Percentiles rank a stretch among this genome's conserved stretches.
Conservation (phyloP, 129 eudicot genomes). For the sunflower (Helianthus annuus) region DNA sequence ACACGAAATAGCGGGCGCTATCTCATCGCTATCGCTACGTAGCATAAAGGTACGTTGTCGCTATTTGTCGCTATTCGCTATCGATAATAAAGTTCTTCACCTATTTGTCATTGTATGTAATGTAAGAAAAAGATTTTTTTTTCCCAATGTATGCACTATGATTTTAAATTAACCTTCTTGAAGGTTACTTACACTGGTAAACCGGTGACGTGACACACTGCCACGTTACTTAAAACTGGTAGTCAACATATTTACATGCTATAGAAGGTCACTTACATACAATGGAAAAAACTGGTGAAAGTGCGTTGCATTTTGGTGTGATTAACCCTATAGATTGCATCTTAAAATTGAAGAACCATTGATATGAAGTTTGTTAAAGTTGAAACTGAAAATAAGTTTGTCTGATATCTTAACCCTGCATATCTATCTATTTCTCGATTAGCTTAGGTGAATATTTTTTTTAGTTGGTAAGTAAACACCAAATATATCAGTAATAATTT, state of each 20-base stretch:
- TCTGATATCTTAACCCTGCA: background rate
- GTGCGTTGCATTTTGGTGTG: background rate
- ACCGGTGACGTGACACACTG: background rate
- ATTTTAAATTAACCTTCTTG: background rate
- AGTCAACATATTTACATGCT: background rate
- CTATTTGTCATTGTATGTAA: background rate
- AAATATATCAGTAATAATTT: conserved; percentile 1
- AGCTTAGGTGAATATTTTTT: background rate
- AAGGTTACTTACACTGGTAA: background rate
- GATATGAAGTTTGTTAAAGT: conserved; percentile 7
- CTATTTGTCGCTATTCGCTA: too few species aligned
- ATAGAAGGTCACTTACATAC: background rate
- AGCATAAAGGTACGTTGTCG: too few species aligned
- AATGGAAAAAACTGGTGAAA: background rate
- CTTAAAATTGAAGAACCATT: background rate
- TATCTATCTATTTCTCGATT: background rate
- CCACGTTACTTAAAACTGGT: background rate
- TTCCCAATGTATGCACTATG: background rate
- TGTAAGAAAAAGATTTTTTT: background rate
- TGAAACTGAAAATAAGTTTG: background rate
- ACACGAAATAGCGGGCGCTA: too few species aligned
- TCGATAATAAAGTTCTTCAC: too few species aligned
- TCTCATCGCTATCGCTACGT: too few species aligned
- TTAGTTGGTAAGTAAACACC: background rate
- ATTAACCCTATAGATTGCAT: background rate